These are phyloP conservation scores for Trichoderma polysporum DNA, from an alignment of 2,329 filamentous ascomycete species.

Conservation along the genomic window DNA sequence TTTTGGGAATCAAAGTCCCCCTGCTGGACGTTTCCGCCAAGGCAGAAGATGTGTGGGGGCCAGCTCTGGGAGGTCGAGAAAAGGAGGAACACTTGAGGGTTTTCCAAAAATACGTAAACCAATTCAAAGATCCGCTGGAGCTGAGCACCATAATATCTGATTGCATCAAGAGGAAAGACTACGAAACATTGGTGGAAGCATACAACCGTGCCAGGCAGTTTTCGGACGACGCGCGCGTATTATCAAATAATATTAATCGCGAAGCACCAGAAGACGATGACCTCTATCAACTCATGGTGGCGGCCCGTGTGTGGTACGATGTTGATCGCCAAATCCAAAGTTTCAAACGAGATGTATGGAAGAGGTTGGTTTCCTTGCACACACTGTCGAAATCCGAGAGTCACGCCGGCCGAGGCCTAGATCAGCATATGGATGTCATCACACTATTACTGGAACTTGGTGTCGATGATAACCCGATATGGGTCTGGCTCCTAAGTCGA, in stretches of 20 bases:
- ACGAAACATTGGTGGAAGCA: slow-evolving; percentile 82
- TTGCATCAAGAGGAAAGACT: slow-evolving; percentile 86
- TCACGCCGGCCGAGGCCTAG: slow-evolving; percentile 59
- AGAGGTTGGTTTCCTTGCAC: slow-evolving; percentile 70
- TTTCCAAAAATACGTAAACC: slow-evolving; percentile 72
- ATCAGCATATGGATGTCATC: slow-evolving; percentile 89
- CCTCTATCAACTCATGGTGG: slow-evolving; percentile 81
- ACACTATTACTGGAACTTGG: slow-evolving; percentile 86
- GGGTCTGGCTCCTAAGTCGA: slow-evolving; percentile 88
- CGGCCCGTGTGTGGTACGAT: slow-evolving; percentile 92
- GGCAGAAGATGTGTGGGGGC: slow-evolving; percentile 96
- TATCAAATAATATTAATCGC: slow-evolving; percentile 58
- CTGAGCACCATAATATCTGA: slow-evolving; percentile 75
- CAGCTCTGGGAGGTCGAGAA: slow-evolving; percentile 84
- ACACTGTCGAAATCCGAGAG: slow-evolving; percentile 51
- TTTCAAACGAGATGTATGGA: slow-evolving; percentile 91
- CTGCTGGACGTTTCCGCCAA: slow-evolving; percentile 88
- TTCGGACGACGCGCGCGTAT: slow-evolving; percentile 70
- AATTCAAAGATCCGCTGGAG: slow-evolving; percentile 79
- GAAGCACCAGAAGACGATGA: slow-evolving; percentile 71
- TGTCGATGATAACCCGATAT: slow-evolving; percentile 93
- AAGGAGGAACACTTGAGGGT: slow-evolving; percentile 84
- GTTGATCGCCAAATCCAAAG: slow-evolving; percentile 81
- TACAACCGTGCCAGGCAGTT: slow-evolving; percentile 81
- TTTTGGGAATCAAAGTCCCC: slow-evolving; percentile 83